Evolutionary conservation across 305 asterid genomes (phyloP).

Genomic region (Fraxinus floribunda): DNA sequence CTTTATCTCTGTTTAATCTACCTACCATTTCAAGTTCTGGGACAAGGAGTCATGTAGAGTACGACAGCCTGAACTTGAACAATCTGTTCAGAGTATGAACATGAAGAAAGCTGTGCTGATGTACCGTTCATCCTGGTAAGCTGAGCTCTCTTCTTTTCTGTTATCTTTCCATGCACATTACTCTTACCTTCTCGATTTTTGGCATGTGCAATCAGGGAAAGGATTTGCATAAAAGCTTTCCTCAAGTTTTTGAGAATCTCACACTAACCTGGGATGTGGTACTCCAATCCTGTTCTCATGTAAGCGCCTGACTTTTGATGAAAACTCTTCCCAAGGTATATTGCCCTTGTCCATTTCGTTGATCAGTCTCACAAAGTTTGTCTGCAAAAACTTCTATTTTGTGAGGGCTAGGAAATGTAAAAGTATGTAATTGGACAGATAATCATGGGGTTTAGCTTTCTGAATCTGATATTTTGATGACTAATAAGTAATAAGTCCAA

Average conservation of each 20-base stretch:
- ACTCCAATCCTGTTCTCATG: slow-evolving; percentile 64
- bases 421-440: no score
- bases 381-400: slow-evolving; percentile 35
- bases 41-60: neutral
- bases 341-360: slow-evolving; percentile 49
- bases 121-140: neutral
- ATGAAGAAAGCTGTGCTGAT: neutral
- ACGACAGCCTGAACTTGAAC: neutral
- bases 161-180: neutral
- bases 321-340: slow-evolving; percentile 31
- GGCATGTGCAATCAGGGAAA: slow-evolving; percentile 78
- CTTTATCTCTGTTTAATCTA: neutral
- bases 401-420: neutral
- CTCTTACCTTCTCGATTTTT: slow-evolving; percentile 17
- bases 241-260: slow-evolving; percentile 68
- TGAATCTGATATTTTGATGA: no score
- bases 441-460: no score
- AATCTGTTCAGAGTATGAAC: neutral
- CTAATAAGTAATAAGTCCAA: no score
- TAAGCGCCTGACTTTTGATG: slow-evolving; percentile 50
- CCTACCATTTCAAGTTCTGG: neutral
- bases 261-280: slow-evolving; percentile 52
- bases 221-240: slow-evolving; percentile 86
- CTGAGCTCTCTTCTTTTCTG: neutral
- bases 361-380: slow-evolving; percentile 57